phyloP scores from a whole-genome alignment of 2,329 filamentous ascomycete species.

The Xylariaceae sp. region DNA sequence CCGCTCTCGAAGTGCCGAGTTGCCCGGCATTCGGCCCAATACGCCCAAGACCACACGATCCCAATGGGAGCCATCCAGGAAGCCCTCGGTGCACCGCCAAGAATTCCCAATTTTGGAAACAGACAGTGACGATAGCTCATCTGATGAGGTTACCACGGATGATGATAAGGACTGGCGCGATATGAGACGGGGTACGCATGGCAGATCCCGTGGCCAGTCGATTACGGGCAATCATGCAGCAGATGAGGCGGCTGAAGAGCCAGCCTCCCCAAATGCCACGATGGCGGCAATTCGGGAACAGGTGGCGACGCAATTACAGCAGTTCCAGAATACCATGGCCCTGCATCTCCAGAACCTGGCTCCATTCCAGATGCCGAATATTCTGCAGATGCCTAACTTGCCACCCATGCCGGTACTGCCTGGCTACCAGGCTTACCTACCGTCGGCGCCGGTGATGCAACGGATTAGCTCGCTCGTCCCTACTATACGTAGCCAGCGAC shows the following conservation, averaged over 20 bases:
- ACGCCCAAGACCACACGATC: constrained; percentile 64
- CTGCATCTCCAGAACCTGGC: constrained; percentile 61
- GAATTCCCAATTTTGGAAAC: constrained; percentile 40
- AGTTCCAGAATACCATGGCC: constrained; percentile 67
- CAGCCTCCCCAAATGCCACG: constrained; percentile 55
- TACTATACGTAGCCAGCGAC: constrained; percentile 50
- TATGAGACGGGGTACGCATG: constrained; percentile 33
- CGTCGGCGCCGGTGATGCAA: constrained; percentile 58
- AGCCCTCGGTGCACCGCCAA: constrained; percentile 25
- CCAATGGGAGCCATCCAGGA: constrained; percentile 55
- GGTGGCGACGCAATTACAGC: constrained; percentile 66
- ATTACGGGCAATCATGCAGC: constrained; percentile 21
- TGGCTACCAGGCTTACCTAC: constrained; percentile 65
- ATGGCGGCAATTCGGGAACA: constrained; percentile 70
- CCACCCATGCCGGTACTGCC: constrained; percentile 59
- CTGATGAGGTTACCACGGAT: constrained; percentile 36
- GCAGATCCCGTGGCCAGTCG: constrained; percentile 20
- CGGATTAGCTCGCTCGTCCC: constrained; percentile 69
- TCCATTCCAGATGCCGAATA: constrained; percentile 58
- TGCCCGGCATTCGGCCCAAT: constrained; percentile 56
- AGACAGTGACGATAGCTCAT: constrained; percentile 32
- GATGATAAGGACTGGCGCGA: constrained; percentile 38
- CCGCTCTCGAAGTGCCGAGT: constrained; percentile 61
- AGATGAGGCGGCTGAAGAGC: constrained; percentile 34
- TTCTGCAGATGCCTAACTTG: constrained; percentile 54